Evolutionary conservation across 176 grass and related monocot genomes (phyloP), one percentile per base, ranked within the genome.

Genomic region (Juncus effusus): DNA sequence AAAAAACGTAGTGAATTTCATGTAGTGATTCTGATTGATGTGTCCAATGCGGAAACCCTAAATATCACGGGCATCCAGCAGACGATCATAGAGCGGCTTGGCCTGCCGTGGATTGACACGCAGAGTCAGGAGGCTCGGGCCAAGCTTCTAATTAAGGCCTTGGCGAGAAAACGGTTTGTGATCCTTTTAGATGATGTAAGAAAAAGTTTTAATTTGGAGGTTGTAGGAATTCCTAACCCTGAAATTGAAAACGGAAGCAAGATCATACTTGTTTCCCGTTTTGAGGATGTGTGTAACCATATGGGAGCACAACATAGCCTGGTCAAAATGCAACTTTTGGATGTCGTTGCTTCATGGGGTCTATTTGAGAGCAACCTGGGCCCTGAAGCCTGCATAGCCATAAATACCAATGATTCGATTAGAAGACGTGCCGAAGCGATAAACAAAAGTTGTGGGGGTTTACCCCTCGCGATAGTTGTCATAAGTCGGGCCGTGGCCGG

Each of bases 151-250:
- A 59, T 41, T 2, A 83, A 77, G 76, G 83, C 50, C 8, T 59
- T 91, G 45, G 40, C 28, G 3, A 75, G 40, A 44, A 91, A 81
- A 14, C 82, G 59, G 36, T 90, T 79, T 58, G 66, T 90, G 3
- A 66, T 90, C 63, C 63, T 90, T n/a, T 61, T 90, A 5, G 86
- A 90, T 63, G 78, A 82, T 61, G 71, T 90, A 4, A 8, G 78
- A 73, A 40, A 59, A 3, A 41, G 67, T 41, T 79, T 90, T 37
- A 12, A 51, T 13, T 61, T 90, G 61, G 71, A 76, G 61, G 69
- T 64, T 5, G 58, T 89, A 8, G 81, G 86, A 19, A 89, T 84
- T 38, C 82, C 86, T 4, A 53, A 13, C 3, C 86, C 82, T 38
- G 69, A n/a, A n/a, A n/a, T n/a, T n/a, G n/a, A 51, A 3, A 85